Evolutionary conservation across 371 early-diverging fungal genomes (phyloP).

Genomic region (Mucor indicus): DNA sequence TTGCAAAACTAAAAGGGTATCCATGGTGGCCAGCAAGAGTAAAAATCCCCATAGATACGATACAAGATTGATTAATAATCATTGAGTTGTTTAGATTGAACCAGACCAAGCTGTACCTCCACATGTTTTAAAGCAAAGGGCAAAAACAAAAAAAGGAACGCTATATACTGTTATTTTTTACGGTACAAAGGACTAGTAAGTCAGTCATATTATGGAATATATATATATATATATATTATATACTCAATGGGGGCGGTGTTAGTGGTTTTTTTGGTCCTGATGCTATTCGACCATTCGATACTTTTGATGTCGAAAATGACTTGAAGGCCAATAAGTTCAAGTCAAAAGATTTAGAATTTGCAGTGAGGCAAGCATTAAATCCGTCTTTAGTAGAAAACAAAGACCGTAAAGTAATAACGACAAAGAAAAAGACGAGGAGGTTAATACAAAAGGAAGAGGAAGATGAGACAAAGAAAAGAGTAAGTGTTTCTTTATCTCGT

Average conservation of each 20-base stretch:
- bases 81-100: no score
- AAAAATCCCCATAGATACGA: no score
- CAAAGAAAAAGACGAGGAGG: no score
- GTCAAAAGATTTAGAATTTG: slow-evolving; percentile 28
- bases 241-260: background rate
- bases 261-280: slow-evolving; percentile 44
- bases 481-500: slow-evolving; percentile 20
- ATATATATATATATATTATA: no score
- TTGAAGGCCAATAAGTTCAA: slow-evolving; percentile 37
- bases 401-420: slow-evolving; percentile 18
- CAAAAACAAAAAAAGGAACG: slow-evolving; percentile 50
- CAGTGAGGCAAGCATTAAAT: slow-evolving; percentile 42
- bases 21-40: slow-evolving; percentile 82
- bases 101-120: slow-evolving; percentile 51
- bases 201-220: no score
- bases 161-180: slow-evolving; percentile 68
- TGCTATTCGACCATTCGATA: slow-evolving; percentile 32
- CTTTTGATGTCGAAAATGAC: slow-evolving; percentile 23
- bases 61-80: no score
- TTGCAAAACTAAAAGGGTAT: slow-evolving; percentile 73
- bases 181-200: slow-evolving; percentile 73
- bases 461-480: slow-evolving; percentile 9
- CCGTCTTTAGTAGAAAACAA: slow-evolving; percentile 10
- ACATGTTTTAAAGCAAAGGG: slow-evolving; percentile 54
- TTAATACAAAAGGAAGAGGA: no score